These are phyloP conservation scores for Bryoerythrophyllum caledonicum DNA, from an alignment of 225 moss, liverwort and hornwort genomes.

Conservation along the genomic window DNA sequence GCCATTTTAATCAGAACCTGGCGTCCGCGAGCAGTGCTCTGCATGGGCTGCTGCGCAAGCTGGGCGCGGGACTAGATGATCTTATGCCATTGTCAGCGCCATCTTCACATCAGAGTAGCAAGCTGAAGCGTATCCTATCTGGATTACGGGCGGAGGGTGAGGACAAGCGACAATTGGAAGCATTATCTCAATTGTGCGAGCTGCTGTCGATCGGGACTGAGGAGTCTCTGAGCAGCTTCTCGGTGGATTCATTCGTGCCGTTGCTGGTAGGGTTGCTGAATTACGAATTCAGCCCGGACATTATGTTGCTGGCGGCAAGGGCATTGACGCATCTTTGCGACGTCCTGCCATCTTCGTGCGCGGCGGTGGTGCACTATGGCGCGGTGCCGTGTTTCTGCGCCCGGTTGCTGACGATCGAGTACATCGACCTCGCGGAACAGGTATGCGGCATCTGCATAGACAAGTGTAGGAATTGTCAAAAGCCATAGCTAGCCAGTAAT, in stretches of 20 bases:
- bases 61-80: slow-evolving; percentile 95
- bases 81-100: slow-evolving; percentile 87
- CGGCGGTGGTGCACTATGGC: slow-evolving; percentile 97
- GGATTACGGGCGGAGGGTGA: slow-evolving; percentile 97
- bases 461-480: background rate
- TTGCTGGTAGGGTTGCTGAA: slow-evolving; percentile 97
- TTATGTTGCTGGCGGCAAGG: slow-evolving; percentile 98
- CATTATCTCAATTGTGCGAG: slow-evolving; percentile 97
- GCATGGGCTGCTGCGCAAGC: slow-evolving; percentile 90
- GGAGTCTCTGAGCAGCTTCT: slow-evolving; percentile 98
- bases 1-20: slow-evolving; percentile 90
- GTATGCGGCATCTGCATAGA: slow-evolving; percentile 33
- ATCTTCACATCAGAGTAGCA: slow-evolving; percentile 91
- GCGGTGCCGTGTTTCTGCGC: slow-evolving; percentile 99
- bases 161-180: slow-evolving; percentile 94
- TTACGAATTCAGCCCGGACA: slow-evolving; percentile 95
- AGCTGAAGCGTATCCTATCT: slow-evolving; percentile 92
- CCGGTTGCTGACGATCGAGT: slow-evolving; percentile 92
- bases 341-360: slow-evolving; percentile 99
- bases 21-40: slow-evolving; percentile 95
- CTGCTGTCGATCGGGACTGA: slow-evolving; percentile 98
- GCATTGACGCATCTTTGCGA: slow-evolving; percentile 99
- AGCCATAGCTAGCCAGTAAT: background rate
- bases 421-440: slow-evolving; percentile 99
- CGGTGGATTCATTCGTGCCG: slow-evolving; percentile 99